Evolutionary conservation across 2,329 filamentous ascomycete genomes (phyloP), one percentile per base, ranked within the genome.

Genomic region (Ceratocystiopsis sp.): DNA sequence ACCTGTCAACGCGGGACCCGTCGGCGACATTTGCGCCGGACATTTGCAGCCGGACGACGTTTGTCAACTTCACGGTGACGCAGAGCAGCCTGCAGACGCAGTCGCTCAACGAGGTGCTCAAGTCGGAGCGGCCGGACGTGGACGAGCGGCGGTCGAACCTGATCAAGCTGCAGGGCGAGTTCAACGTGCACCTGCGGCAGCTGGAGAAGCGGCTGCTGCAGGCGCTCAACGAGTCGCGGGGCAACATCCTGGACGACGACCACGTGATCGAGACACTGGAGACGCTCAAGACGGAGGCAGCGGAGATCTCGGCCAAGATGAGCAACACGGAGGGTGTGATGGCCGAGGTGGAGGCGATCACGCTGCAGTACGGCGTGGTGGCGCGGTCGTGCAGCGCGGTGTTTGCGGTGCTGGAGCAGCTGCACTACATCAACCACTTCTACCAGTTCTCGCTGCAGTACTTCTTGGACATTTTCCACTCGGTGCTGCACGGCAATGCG

Each of bases 391-490:
- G 91, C 72, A 95, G 89, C 64, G 87, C 91, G 44, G 89, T 98
- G 37, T 98, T 96, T 59, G 86, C 93, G 32, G 84, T 98, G 14
- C 69, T 98, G 48, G 93, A 98, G 64, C 89, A 98, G 60, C 74
- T 98, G 45, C 89, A 96, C 61, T 93, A 95, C 57, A 79, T 98
- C 59, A 95, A 98, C 60, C 91, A 96, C 67, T 96, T 96, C 64
- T 98, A 98, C 62, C 93, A 96, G 59, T 98, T 98, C 69, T 98
- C 91, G 35, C 71, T 98, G 46, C 87, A 95, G 61, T 98, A 94
- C 64, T 98, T 98, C 64, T 74, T 94, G 44, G 84, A 95, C 58
- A 98, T 98, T 53, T 98, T 98, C 73, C 84, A 93, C 57, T 77
- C 81, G 7, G 91, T 98, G 9, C 71, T 98, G 35, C 81, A 81